A percentile compares a stretch with the other conserved stretches of the same genome.
Evolutionary conservation across 352 stramenopile genomes (phyloP).

Genomic region (Blastocystis sp.): DNA sequence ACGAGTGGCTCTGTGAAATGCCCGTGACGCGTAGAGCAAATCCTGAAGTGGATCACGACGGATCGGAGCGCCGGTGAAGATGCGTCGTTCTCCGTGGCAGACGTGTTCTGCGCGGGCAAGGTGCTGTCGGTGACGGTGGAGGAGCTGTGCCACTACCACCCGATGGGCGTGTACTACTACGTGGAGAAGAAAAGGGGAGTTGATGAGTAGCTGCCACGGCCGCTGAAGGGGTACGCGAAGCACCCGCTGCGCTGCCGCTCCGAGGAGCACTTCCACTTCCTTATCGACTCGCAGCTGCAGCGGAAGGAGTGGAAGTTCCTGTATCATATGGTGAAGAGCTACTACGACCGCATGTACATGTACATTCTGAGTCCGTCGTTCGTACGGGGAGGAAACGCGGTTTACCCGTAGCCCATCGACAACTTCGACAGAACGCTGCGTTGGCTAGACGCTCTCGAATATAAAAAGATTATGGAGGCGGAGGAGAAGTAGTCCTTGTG

Average conservation of each 20-base stretch:
- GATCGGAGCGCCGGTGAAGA: conserved; percentile 7
- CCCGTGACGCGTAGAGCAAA: conserved; percentile 27
- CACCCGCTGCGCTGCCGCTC: conserved; percentile 16
- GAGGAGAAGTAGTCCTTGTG: neutral
- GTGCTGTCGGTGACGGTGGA: conserved; percentile 6
- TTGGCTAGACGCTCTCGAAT: conserved; percentile 40
- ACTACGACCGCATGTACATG: conserved; percentile 39
- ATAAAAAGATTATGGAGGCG: conserved; percentile 55
- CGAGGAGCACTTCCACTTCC: conserved; percentile 44
- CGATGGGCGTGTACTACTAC: conserved; percentile 63
- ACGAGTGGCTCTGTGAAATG: neutral
- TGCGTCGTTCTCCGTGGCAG: neutral
- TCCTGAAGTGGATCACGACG: conserved; percentile 29
- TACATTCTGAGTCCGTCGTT: conserved; percentile 24
- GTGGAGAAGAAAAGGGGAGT: neutral
- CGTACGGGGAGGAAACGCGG: neutral
- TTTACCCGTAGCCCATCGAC: conserved; percentile 42
- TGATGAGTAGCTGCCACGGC: conserved; percentile 21
- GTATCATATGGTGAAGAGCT: conserved; percentile 67
- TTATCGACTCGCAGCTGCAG: conserved; percentile 48
- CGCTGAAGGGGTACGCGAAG: conserved; percentile 33
- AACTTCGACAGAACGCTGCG: conserved; percentile 44
- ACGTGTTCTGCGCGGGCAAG: neutral
- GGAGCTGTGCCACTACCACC: conserved; percentile 65
- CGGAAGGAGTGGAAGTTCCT: conserved; percentile 34